Percentiles rank a stretch among this genome's conserved stretches.
Evolutionary conservation across 495 filamentous ascomycete genomes (phyloP).

Genomic region (Penicillium flavigenum): DNA sequence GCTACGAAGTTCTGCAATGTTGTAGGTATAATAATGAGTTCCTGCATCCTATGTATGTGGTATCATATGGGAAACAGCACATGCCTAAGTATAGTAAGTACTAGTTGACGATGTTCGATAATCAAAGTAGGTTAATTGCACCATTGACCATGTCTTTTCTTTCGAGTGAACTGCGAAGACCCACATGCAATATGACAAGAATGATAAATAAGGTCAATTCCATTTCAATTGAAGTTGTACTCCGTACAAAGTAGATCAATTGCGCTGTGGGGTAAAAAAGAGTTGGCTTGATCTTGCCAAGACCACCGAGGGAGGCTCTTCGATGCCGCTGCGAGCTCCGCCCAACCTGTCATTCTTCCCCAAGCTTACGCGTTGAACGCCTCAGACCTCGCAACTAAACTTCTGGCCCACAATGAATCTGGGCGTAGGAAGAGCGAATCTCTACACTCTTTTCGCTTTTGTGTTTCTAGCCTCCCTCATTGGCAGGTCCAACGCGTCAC

Average conservation of each 20-base stretch:
- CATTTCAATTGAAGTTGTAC: neutral
- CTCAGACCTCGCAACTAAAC: neutral
- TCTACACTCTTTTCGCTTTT: constrained; percentile 31
- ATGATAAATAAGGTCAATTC: neutral
- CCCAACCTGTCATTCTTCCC: constrained; percentile 16
- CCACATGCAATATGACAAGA: neutral
- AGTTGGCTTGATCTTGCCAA: constrained; percentile 24
- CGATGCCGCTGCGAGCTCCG: constrained; percentile 25
- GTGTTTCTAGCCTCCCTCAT: constrained; percentile 46
- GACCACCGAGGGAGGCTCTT: constrained; percentile 21
- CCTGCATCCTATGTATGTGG: neutral
- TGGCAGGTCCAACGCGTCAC: constrained; percentile 60
- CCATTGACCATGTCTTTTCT: neutral
- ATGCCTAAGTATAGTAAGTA: too few relatives aligned
- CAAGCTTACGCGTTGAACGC: constrained; percentile 26
- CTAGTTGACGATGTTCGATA: neutral
- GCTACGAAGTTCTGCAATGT: too few relatives aligned
- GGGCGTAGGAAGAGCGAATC: constrained; percentile 23
- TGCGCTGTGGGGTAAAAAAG: constrained; percentile 11
- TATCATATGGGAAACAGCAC: neutral
- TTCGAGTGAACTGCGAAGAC: neutral
- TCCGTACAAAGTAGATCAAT: neutral
- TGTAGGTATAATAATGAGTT: neutral
- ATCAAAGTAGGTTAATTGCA: neutral
- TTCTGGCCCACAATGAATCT: constrained; percentile 35